phyloP scores from a whole-genome alignment of 2,329 filamentous ascomycete species.

The Cladosporium sp. region DNA sequence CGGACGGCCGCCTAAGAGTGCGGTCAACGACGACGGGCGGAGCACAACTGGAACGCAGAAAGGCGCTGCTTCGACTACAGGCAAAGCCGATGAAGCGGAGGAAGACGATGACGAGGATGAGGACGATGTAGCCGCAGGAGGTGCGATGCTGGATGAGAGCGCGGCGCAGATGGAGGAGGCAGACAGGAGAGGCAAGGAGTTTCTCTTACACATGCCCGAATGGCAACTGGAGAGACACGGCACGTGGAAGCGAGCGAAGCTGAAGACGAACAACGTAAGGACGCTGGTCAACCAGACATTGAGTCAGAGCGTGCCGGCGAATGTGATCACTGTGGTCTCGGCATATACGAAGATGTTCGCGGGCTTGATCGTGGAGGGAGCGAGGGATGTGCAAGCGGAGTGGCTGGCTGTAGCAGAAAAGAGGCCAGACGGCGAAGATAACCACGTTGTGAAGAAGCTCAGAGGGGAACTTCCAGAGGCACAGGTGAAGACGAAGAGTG shows the following conservation, averaged over 20 bases:
- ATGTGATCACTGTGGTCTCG: constrained; percentile 70
- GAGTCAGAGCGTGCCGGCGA: constrained; percentile 70
- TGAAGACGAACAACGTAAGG: constrained; percentile 66
- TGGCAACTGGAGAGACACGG: constrained; percentile 68
- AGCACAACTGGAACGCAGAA: constrained; percentile 33
- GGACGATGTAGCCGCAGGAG: constrained; percentile 47
- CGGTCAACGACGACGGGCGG: constrained; percentile 22
- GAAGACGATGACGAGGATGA: constrained; percentile 46
- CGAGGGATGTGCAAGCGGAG: constrained; percentile 66
- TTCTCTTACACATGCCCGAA: constrained; percentile 54
- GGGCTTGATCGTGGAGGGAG: constrained; percentile 69
- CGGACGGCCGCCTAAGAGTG: constrained; percentile 22
- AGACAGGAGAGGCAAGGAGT: constrained; percentile 25
- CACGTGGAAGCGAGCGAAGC: constrained; percentile 64
- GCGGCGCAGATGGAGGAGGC: constrained; percentile 1
- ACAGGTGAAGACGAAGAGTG: constrained; percentile 8
- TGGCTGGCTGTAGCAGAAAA: constrained; percentile 47
- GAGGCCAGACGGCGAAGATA: constrained; percentile 44
- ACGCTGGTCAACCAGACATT: constrained; percentile 77
- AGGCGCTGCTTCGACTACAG: constrained; percentile 22
- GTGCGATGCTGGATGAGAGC: constrained; percentile 35
- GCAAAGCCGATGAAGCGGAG: constrained; percentile 32
- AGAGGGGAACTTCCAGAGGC: constrained; percentile 19
- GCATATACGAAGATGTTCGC: constrained; percentile 73
- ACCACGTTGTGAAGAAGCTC: constrained; percentile 34